Base-by-base conservation (phyloP, 2,329 filamentous ascomycete genomes). In the Aspergillus tubingensis region DNA sequence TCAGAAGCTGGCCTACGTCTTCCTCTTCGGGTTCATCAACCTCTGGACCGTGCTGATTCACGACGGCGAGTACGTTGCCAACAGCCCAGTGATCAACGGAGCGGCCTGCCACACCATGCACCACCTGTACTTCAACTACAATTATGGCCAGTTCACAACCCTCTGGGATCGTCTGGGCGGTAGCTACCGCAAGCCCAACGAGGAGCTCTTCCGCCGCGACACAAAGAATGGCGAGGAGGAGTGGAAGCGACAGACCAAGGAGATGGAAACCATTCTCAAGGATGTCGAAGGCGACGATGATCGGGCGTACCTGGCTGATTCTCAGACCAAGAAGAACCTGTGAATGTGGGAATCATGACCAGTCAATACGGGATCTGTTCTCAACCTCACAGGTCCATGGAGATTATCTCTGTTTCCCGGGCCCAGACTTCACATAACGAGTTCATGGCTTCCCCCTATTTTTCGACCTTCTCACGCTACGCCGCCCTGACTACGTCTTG, bases 41-140 rank as follows among this genome's bases (percentile, higher is more conserved):
- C 86, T 97, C 78, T 98, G 94, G 94, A 96, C 93, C 41, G 91
- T 98, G 70, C 85, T 97, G 80, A 97, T 98, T 72, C 87, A 98
- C 77, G 94, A 98, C 71, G 94, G 94, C 71, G 94, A 98, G 80
- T 97, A 96, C 74, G 86, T 96, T 15, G 89, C 92, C 71, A 91
- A 97, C 79, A 91, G 89, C 71, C 90, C 92, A n/a, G 77, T 97
- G 68, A 87, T 97, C 79, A 98, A 98, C 75, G 94, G 94, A 54
- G 92, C 94, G 11, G 94, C 94, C 27, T 97, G 94, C 82, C 94
- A 97, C 77, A 92, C 90, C 21, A 86, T 93, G 84, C 94, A 98
- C 78, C 94, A 97, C 74, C 77, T 92, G 41, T 91, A 91, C 77
- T 91, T 91, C 82, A 90, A 91, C 80, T 91, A 91, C 83, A 97